phyloP scores from a whole-genome alignment of 345 rosid species.

The Rubroshorea leprosula region DNA sequence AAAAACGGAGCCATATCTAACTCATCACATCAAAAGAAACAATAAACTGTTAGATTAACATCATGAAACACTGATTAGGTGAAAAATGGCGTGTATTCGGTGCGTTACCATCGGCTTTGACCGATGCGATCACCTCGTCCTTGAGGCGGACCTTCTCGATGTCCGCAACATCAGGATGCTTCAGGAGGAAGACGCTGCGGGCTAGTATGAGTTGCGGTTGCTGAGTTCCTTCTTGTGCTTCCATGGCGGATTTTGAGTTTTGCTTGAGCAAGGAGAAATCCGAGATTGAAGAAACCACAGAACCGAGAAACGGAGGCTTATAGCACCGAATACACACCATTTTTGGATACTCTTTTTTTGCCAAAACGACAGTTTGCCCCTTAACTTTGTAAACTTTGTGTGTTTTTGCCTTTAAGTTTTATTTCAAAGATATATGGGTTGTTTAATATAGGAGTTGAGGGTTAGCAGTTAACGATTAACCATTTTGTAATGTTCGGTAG shows the following conservation, averaged over 20 bases:
- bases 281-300: background rate
- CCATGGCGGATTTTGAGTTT: conserved; percentile 44
- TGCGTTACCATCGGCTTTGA: conserved; percentile 56
- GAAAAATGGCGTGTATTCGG: conserved; percentile 6
- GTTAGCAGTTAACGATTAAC: too few relatives aligned
- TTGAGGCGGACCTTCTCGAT: conserved; percentile 89
- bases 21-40: background rate
- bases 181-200: conserved; percentile 72
- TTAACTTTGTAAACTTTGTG: too few relatives aligned
- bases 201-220: conserved; percentile 80
- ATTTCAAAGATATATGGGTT: too few relatives aligned
- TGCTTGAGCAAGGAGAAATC: conserved; percentile 12
- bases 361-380: too few relatives aligned
- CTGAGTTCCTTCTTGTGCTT: conserved; percentile 71
- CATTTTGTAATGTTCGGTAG: too few relatives aligned
- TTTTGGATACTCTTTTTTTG: too few relatives aligned
- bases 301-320: too few relatives aligned
- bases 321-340: too few relatives aligned
- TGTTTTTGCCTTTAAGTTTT: too few relatives aligned
- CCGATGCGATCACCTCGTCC: conserved; percentile 67
- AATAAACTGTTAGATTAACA: background rate
- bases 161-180: conserved; percentile 71
- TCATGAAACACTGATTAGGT: background rate
- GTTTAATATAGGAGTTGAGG: too few relatives aligned
- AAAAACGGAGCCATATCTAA: conserved; percentile 83